Percentiles rank a stretch among this genome's conserved stretches.
These are phyloP conservation scores for Lactarius deliciosus DNA, from an alignment of 768 basidiomycete genomes.

Conservation along the genomic window DNA sequence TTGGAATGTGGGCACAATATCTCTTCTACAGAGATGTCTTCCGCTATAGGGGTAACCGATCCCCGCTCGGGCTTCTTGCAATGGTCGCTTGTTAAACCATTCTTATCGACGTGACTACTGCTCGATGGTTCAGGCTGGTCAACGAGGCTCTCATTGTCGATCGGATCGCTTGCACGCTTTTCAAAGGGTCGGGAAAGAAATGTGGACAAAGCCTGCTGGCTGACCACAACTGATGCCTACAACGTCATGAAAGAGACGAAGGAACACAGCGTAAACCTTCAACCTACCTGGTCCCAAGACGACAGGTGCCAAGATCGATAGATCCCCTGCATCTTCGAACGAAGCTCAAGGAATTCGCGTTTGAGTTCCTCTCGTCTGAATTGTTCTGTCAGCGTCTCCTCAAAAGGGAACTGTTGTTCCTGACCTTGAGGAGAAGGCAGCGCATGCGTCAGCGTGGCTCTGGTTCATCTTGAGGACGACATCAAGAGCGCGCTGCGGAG, in stretches of 20 bases:
- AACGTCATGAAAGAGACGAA: not conserved
- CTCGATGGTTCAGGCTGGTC: not conserved
- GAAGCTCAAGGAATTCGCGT: conserved; percentile 48
- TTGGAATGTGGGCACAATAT: conserved; percentile 62
- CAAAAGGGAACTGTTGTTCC: conserved; percentile 26
- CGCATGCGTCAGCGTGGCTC: conserved; percentile 53
- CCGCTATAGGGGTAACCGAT: conserved; percentile 40
- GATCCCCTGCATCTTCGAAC: conserved; percentile 56
- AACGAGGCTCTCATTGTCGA: not conserved
- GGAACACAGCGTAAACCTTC: not conserved
- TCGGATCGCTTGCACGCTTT: not conserved
- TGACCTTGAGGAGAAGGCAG: conserved; percentile 48
- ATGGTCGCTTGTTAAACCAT: conserved; percentile 3
- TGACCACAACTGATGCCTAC: conserved; percentile 59
- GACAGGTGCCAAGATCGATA: conserved; percentile 61
- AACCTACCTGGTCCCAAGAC: conserved; percentile 48
- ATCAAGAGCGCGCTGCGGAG: conserved; percentile 55
- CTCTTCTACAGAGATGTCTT: conserved; percentile 39
- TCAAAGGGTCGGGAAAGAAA: conserved; percentile 36
- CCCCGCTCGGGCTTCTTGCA: not conserved
- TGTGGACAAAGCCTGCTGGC: conserved; percentile 55
- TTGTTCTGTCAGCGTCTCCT: conserved; percentile 12
- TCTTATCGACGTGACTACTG: conserved; percentile 5
- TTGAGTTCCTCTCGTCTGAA: conserved; percentile 46
- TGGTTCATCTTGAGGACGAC: conserved; percentile 57